phyloP scores from a whole-genome alignment of 805 yeast species.

The Pichia gijzeniarum region DNA sequence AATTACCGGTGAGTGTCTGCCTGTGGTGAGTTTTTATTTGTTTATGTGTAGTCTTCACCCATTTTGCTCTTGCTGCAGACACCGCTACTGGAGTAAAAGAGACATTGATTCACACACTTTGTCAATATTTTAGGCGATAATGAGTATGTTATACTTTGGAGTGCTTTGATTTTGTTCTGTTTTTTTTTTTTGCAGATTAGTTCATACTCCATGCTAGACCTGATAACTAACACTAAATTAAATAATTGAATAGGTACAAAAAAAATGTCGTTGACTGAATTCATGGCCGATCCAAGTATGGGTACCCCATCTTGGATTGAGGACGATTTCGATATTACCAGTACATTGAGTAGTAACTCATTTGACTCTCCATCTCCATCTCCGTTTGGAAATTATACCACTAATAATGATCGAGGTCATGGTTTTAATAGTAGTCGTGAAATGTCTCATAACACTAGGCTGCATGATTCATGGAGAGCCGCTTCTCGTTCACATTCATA shows the following conservation, averaged over 20 bases:
- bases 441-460: not conserved
- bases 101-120: no score
- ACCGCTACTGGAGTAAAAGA: no score
- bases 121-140: not conserved
- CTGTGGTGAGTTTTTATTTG: no score
- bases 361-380: constrained; percentile 23
- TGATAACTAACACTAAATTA: not conserved
- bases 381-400: constrained; percentile 6
- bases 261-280: constrained; percentile 42
- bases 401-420: not conserved
- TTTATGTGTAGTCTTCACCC: no score
- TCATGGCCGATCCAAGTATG: constrained; percentile 37
- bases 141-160: not conserved
- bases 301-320: constrained; percentile 49
- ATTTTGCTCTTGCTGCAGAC: no score
- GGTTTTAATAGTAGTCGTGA: not conserved
- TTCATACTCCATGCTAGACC: no score
- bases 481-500: not conserved
- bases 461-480: not conserved
- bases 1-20: no score
- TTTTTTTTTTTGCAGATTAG: no score
- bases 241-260: constrained; percentile 23
- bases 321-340: constrained; percentile 59
- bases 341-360: constrained; percentile 39
- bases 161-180: no score